Evolutionary conservation across 2,329 filamentous ascomycete species (phyloP), one percentile per base, ranked within the genome.

Genomic region (Colletotrichum horii): DNA sequence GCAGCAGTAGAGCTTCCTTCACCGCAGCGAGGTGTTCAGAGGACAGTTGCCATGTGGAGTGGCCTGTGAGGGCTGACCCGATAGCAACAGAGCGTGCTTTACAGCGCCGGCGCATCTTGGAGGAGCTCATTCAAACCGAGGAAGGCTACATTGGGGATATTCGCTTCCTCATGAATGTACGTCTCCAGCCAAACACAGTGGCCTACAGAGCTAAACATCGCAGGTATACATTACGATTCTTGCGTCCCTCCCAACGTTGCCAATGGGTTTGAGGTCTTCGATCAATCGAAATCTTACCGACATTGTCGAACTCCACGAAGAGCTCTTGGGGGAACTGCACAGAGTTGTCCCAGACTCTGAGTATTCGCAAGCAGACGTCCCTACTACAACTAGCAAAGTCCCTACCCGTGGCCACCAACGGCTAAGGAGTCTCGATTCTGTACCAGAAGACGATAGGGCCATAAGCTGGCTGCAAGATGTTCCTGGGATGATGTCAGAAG

Each of bases 61-160:
- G 87, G 58, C 81, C 83, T n/a, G 78, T 82, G 7, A 80, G 84
- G 12, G 77, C 93, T 14, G 95, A 98, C 78, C 90, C 93, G 74
- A 92, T 89, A 34, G 93, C 94, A n/a, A 90, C 91, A 56, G 90
- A 93, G 78, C 91, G 96, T 69, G 91, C 95, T 3, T 84, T 94
- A 24, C 94, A 96, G 80, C 91, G 97, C 76, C 92, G 95, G 16
- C 92, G 93, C 77, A 92, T 98, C 52, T 85, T 98, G 43, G 94
- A 97, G 81, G 97, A 98, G 84, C 87, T 98, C 66, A 92, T 98
- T 76, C 90, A 87, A 72, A 98, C 96, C 0, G 97, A 98, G 83
- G 94, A 97, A 82, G 92, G 93, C 80, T 98, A 98, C 82, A 93
- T 98, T 79, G 92, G 93, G 19, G 96, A 98, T 80, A 85, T 98